Evolutionary conservation across 306 rosid species (phyloP).

Genomic region (Abrus precatorius): DNA sequence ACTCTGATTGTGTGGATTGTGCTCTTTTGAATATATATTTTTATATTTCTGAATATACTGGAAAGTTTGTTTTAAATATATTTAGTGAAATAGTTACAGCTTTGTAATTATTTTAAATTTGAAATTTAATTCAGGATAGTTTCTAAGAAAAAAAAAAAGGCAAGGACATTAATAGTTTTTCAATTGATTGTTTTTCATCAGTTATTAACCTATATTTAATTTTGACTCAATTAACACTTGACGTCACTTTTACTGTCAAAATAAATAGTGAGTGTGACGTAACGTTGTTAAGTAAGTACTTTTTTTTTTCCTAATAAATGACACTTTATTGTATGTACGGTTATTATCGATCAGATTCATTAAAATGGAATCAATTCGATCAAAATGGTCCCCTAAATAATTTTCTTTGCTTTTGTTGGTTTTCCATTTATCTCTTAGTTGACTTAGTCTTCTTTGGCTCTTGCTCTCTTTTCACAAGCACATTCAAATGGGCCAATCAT

Average conservation of each 20-base stretch:
- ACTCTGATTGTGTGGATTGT: no score
- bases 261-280: not conserved
- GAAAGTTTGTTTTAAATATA: no score
- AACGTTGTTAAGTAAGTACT: not conserved
- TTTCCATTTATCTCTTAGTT: not conserved
- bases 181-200: not conserved
- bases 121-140: not conserved
- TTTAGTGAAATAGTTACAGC: no score
- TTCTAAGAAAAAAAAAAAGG: not conserved
- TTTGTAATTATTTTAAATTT: not conserved
- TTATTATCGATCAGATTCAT: not conserved
- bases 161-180: not conserved
- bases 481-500: not conserved
- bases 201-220: not conserved
- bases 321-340: not conserved
- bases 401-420: not conserved
- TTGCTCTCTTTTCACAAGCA: not conserved
- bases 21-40: no score
- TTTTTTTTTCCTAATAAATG: not conserved
- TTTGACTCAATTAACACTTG: not conserved
- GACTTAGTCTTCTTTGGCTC: not conserved
- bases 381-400: not conserved
- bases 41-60: no score
- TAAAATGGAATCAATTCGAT: constrained; percentile 13
- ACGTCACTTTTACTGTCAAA: not conserved